Evolutionary conservation across 2,329 filamentous ascomycete species (phyloP).

Genomic region (Paraphaeosphaeria minitans): DNA sequence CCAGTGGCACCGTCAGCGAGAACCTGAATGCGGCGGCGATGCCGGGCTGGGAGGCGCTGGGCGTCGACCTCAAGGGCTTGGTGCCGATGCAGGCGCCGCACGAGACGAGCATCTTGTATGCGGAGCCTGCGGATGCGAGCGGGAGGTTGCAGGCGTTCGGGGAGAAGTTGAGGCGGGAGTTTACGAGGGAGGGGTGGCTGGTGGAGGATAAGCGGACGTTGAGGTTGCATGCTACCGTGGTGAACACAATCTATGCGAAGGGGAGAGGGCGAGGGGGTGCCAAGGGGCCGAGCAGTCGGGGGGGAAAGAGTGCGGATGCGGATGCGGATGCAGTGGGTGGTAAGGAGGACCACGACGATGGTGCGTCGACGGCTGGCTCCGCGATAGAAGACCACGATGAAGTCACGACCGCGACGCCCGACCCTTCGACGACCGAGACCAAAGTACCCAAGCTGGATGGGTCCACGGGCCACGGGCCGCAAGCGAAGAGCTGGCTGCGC

Average conservation of each 20-base stretch:
- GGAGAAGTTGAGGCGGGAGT: conserved; percentile 58
- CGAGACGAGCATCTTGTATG: conserved; percentile 69
- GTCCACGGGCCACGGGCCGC: conserved; percentile 36
- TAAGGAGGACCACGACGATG: conserved; percentile 5
- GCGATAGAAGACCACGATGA: conserved; percentile 10
- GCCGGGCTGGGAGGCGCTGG: conserved; percentile 34
- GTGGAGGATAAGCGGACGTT: conserved; percentile 65
- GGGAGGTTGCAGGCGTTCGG: conserved; percentile 63
- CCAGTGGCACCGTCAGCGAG: conserved; percentile 36
- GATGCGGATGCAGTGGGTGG: background rate
- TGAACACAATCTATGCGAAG: conserved; percentile 82
- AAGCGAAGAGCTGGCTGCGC: conserved; percentile 43
- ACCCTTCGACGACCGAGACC: conserved; percentile 16
- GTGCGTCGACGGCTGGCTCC: conserved; percentile 13
- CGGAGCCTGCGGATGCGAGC: conserved; percentile 61
- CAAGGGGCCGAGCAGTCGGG: conserved; percentile 15
- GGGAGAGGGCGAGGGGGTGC: conserved; percentile 38
- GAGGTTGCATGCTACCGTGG: conserved; percentile 80
- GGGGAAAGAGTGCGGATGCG: background rate
- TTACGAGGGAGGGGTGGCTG: conserved; percentile 63
- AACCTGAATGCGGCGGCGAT: conserved; percentile 32
- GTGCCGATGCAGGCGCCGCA: conserved; percentile 64
- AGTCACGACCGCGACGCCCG: conserved; percentile 9
- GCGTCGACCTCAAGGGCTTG: conserved; percentile 56
- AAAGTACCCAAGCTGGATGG: conserved; percentile 4